These are phyloP conservation scores for Hura crepitans DNA, from an alignment of 441 rosid species.

Conservation along the genomic window DNA sequence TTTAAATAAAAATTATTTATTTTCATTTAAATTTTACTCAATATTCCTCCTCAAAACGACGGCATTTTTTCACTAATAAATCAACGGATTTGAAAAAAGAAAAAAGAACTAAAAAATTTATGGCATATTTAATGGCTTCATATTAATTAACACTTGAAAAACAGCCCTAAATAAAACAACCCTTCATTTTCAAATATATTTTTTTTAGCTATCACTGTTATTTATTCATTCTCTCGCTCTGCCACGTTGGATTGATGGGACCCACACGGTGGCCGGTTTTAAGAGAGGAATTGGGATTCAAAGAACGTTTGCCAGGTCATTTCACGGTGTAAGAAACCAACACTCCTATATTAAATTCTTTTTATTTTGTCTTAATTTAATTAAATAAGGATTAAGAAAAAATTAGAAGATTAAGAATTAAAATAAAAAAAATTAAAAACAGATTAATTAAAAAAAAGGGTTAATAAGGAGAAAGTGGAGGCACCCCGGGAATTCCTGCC, in stretches of 20 bases:
- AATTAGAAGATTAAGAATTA: background rate
- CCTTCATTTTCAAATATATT: background rate
- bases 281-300: background rate
- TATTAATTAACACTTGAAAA: background rate
- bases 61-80: too few relatives aligned
- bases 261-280: conserved; percentile 3
- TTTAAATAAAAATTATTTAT: too few relatives aligned
- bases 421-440: background rate
- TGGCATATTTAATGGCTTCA: background rate
- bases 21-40: too few relatives aligned
- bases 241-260: background rate
- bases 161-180: too few relatives aligned
- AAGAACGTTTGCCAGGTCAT: conserved; percentile 11
- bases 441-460: background rate
- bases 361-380: background rate
- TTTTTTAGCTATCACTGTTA: background rate
- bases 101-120: too few relatives aligned
- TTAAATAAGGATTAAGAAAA: background rate
- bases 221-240: background rate
- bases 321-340: background rate
- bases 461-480: conserved; percentile 30
- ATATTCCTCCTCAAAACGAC: too few relatives aligned
- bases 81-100: too few relatives aligned
- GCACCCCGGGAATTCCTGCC: conserved; percentile 42
- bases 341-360: background rate